Conservation (phyloP, 179 eudicot genomes). For the Silene coronaria region DNA sequence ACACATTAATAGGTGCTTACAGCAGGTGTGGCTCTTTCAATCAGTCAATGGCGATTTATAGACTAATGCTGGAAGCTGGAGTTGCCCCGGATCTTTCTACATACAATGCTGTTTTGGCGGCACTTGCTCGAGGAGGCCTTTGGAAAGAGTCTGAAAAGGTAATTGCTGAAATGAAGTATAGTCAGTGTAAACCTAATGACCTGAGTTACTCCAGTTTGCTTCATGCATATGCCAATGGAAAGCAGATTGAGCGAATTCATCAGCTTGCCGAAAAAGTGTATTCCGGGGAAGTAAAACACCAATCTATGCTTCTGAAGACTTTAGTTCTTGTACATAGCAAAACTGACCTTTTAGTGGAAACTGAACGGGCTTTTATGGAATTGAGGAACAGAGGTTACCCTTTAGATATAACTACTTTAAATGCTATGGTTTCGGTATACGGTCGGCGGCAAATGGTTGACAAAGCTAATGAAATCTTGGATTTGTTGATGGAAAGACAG, state of each 20-base stretch:
- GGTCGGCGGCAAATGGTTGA: constrained; percentile 68
- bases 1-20: constrained; percentile 81
- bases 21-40: constrained; percentile 70
- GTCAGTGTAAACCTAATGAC: constrained; percentile 66
- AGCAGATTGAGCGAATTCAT: constrained; percentile 53
- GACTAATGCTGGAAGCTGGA: constrained; percentile 74
- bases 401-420: constrained; percentile 61
- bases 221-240: constrained; percentile 87
- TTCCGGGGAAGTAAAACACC: constrained; percentile 54
- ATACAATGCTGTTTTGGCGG: constrained; percentile 79
- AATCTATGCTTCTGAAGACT: constrained; percentile 60
- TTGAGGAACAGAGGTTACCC: constrained; percentile 51
- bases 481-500: constrained; percentile 60
- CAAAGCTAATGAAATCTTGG: constrained; percentile 56
- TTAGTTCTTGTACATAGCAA: constrained; percentile 83
- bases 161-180: constrained; percentile 58
- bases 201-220: constrained; percentile 71
- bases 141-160: constrained; percentile 89
- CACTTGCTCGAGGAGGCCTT: constrained; percentile 80
- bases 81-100: constrained; percentile 81
- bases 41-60: constrained; percentile 67
- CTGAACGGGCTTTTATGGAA: constrained; percentile 75
- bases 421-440: constrained; percentile 84
- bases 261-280: constrained; percentile 57
- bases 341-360: constrained; percentile 55